Percentiles rank a stretch among this genome's conserved stretches.
These are phyloP conservation scores for Cinchona pubescens DNA, from an alignment of 257 asterid species.

Conservation along the genomic window DNA sequence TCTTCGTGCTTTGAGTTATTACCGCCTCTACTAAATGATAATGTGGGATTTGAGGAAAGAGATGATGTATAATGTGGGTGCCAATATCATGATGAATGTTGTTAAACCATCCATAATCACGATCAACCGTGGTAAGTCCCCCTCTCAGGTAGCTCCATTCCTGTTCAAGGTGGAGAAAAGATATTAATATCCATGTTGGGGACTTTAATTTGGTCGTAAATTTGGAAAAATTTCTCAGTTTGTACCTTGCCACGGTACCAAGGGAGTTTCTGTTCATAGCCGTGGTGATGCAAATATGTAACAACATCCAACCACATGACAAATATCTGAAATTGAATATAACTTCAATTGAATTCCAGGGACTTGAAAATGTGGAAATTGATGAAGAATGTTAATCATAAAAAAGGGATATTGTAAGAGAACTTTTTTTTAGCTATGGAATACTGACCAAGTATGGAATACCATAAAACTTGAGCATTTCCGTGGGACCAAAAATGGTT, in stretches of 20 bases:
- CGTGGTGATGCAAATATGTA: conserved; percentile 87
- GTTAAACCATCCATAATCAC: conserved; percentile 74
- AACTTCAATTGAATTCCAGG: not conserved
- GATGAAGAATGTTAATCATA: not conserved
- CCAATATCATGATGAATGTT: conserved; percentile 88
- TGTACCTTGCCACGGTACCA: conserved; percentile 90
- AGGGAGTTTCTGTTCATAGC: conserved; percentile 70
- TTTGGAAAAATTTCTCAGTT: not conserved
- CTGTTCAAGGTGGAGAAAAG: conserved; percentile 28
- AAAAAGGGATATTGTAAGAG: no score
- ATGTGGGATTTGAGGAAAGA: conserved; percentile 91
- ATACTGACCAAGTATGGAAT: conserved; percentile 65
- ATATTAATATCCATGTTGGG: not conserved
- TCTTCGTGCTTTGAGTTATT: conserved; percentile 1
- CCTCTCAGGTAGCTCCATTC: conserved; percentile 93
- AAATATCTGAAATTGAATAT: conserved; percentile 43
- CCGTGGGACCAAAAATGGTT: conserved; percentile 40
- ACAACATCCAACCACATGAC: conserved; percentile 80
- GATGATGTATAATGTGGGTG: conserved; percentile 84
- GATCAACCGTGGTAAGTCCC: conserved; percentile 83
- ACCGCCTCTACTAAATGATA: conserved; percentile 84
- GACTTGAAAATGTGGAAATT: not conserved
- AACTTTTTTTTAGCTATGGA: not conserved
- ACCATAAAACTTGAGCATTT: conserved; percentile 60
- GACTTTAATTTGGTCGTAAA: no score